These are phyloP conservation scores for Phalaenopsis hybrid DNA, from an alignment of 116 monocot genomes.

Conservation along the genomic window DNA sequence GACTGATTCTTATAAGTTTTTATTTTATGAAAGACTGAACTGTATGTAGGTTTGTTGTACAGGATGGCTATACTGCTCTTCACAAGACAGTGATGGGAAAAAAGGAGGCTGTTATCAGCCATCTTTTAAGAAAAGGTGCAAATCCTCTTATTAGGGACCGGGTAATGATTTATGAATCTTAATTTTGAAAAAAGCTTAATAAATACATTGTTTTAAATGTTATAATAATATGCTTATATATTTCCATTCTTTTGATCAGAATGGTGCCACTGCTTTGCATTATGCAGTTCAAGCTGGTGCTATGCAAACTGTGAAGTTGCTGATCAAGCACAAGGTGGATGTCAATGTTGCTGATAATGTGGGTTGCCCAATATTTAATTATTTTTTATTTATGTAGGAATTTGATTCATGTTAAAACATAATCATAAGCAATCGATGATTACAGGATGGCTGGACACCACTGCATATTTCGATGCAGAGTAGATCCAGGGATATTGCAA, in stretches of 20 bases:
- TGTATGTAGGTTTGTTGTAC: conserved; percentile 39
- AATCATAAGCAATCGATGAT: conserved; percentile 1
- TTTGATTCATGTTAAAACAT: background rate
- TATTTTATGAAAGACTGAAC: conserved; percentile 6
- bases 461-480: conserved; percentile 85
- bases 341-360: conserved; percentile 88
- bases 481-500: conserved; percentile 79
- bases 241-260: conserved; percentile 18
- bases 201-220: background rate
- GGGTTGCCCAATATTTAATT: conserved; percentile 15
- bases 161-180: conserved; percentile 28
- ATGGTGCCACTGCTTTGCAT: conserved; percentile 91
- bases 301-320: conserved; percentile 82
- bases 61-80: conserved; percentile 89
- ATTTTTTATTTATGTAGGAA: conserved; percentile 1
- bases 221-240: background rate
- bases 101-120: conserved; percentile 93
- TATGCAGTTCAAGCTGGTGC: conserved; percentile 95
- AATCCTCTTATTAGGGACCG: conserved; percentile 70
- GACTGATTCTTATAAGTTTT: background rate
- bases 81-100: conserved; percentile 87
- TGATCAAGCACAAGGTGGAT: conserved; percentile 90
- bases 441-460: conserved; percentile 95
- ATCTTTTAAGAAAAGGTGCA: conserved; percentile 89
- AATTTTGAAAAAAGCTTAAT: background rate